Base-by-base conservation (phyloP, 2,329 filamentous ascomycete genomes). In the Xylariomycetidae sp. region DNA sequence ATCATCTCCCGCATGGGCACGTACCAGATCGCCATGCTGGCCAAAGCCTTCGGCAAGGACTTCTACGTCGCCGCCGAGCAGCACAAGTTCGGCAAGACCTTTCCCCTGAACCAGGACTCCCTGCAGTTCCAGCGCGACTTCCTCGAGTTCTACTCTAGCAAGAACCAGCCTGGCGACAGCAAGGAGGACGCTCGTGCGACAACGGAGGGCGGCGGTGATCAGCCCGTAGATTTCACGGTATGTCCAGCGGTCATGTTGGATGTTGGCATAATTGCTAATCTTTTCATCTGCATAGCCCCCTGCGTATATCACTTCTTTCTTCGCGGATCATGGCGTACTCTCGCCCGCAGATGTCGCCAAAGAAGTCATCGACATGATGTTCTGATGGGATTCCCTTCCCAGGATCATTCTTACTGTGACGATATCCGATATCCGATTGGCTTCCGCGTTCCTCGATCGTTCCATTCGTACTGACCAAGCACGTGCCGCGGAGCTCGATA, bases 61-160 rank as follows among this genome's bases (percentile, higher is more conserved):
- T 87, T 97, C 49, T 95, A 94, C 53, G 88, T 95, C 13, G 88
- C 92, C 5, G 85, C 85, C 1, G 92, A 98, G 67, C 94, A 86
- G 51, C 92, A 98, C 69, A 98, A 98, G 65, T 96, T 98, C 56
- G 88, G 94, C 28, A 76, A 88, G 50, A 73, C 92, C 35, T 92
- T 89, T 51, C 87, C 90, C 2, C 66, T 92, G 15, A 80, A 82
- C 42, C 88, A 95, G 61, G 56, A 69, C 16, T 62, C 68, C 25
- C 57, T 70, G 8, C 51, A 51, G n/a, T 66, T 60, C 12, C 44
- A 64, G 19, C 51, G 57, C 3, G 55, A 56, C 1, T 55, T 72
- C 4, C 58, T 58, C 29, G 42, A 54, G 8, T 58, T 54, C 38
- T 37, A 44, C 16, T 33, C 45, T 13, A 37, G 25, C 31, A 45